These are phyloP conservation scores for Boletus rubescentipes DNA, from an alignment of 768 basidiomycete genomes.

Conservation along the genomic window DNA sequence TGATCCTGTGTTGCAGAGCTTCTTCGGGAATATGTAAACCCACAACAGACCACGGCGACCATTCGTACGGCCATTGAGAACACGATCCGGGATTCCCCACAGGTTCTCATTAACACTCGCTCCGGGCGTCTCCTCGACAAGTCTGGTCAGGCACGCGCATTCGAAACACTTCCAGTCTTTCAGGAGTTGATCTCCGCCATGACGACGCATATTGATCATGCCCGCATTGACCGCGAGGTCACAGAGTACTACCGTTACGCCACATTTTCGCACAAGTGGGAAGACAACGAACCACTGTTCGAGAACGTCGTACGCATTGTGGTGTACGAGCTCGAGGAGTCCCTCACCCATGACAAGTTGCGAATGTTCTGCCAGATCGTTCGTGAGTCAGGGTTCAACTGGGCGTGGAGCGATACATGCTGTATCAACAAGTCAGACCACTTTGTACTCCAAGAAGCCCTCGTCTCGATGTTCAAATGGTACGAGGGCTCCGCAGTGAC, in stretches of 20 bases:
- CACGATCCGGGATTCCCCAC: background rate
- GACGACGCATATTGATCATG: background rate
- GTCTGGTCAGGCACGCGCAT: background rate
- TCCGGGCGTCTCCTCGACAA: background rate
- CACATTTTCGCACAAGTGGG: background rate
- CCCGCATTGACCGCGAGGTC: background rate
- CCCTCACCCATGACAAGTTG: background rate
- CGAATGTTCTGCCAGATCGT: background rate
- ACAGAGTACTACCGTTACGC: background rate
- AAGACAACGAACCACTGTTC: background rate
- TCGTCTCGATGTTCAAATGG: background rate
- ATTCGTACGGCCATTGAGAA: background rate
- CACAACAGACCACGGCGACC: background rate
- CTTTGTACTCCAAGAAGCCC: background rate
- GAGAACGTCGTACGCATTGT: background rate
- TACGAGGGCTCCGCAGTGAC: background rate
- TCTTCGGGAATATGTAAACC: background rate
- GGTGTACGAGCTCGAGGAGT: background rate
- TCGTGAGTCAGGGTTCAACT: background rate
- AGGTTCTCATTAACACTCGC: background rate
- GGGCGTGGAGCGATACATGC: conserved; percentile 1
- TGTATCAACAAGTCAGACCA: background rate
- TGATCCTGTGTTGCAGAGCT: background rate
- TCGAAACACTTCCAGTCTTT: background rate
- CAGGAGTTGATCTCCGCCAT: background rate